A percentile compares a stretch with the other conserved stretches of the same genome.
These are phyloP conservation scores for Didymella pomorum DNA, from an alignment of 2,329 filamentous ascomycete genomes.

Conservation along the genomic window DNA sequence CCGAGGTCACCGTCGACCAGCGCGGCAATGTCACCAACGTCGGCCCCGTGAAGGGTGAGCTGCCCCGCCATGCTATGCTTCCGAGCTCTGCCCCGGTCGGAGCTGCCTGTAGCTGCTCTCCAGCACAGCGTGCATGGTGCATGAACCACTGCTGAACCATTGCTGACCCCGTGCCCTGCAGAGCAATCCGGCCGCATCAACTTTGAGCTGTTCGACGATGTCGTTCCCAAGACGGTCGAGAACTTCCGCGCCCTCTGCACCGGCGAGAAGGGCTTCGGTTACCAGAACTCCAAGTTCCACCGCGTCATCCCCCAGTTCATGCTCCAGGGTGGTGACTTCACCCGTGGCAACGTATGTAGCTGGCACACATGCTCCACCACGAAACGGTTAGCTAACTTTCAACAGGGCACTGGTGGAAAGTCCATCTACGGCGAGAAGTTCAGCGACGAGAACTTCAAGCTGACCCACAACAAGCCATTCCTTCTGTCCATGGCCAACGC, in stretches of 20 bases:
- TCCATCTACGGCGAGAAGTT: constrained; percentile 98
- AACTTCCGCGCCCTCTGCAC: constrained; percentile 90
- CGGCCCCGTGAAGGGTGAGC: constrained; percentile 65
- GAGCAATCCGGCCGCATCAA: constrained; percentile 81
- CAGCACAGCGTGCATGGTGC: background rate
- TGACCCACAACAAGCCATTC: constrained; percentile 76
- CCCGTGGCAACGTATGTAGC: constrained; percentile 80
- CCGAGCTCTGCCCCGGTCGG: background rate
- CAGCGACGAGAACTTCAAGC: constrained; percentile 87
- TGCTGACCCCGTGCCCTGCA: constrained; percentile 48
- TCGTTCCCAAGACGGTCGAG: constrained; percentile 84
- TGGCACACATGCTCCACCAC: background rate
- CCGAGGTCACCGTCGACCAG: constrained; percentile 69
- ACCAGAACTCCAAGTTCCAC: constrained; percentile 86
- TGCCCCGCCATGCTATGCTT: constrained; percentile 39
- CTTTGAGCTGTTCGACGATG: constrained; percentile 86
- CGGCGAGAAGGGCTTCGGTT: constrained; percentile 81
- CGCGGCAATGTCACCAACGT: constrained; percentile 58
- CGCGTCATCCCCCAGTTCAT: constrained; percentile 93
- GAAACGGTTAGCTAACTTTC: constrained; percentile 28
- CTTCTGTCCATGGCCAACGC: constrained; percentile 96
- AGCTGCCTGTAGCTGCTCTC: background rate
- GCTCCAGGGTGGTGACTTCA: constrained; percentile 97
- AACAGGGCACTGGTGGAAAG: constrained; percentile 85
- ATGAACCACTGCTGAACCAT: constrained; percentile 1